Evolutionary conservation across 169 alveolate genomes (phyloP).

Genomic region (Theileria equi): DNA sequence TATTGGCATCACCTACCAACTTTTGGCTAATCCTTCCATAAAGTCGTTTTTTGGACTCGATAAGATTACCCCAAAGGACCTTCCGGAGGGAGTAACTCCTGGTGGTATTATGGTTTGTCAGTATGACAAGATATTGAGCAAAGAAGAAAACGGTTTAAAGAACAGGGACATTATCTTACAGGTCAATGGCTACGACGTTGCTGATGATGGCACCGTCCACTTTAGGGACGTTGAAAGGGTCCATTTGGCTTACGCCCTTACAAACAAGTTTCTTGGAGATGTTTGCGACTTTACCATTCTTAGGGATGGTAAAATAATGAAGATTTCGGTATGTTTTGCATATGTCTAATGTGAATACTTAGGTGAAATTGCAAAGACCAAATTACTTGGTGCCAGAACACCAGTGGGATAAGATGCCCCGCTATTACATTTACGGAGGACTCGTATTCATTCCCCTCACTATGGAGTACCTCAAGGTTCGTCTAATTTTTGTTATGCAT

Average conservation of each 20-base stretch:
- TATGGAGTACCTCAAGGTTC: slow-evolving; percentile 61
- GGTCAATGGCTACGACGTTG: slow-evolving; percentile 74
- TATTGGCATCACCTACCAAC: slow-evolving; percentile 76
- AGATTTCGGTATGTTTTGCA: slow-evolving; percentile 37
- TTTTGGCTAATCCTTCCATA: slow-evolving; percentile 68
- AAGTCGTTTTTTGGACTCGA: slow-evolving; percentile 65
- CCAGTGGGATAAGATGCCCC: slow-evolving; percentile 79
- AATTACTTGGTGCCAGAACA: slow-evolving; percentile 76
- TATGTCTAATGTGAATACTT: neutral
- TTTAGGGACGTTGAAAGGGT: slow-evolving; percentile 76
- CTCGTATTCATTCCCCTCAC: slow-evolving; percentile 78
- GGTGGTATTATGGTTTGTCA: slow-evolving; percentile 68
- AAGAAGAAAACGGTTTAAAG: slow-evolving; percentile 1
- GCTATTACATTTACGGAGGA: slow-evolving; percentile 81
- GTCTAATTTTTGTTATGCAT: neutral
- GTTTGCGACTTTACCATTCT: slow-evolving; percentile 55
- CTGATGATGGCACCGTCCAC: slow-evolving; percentile 80
- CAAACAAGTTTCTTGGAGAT: slow-evolving; percentile 69
- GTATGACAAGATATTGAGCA: slow-evolving; percentile 40
- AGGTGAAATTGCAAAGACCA: slow-evolving; percentile 65
- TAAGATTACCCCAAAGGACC: slow-evolving; percentile 10
- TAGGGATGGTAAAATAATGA: slow-evolving; percentile 50
- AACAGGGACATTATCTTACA: slow-evolving; percentile 73
- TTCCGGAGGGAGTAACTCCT: slow-evolving; percentile 50
- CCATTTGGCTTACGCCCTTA: slow-evolving; percentile 64